phyloP scores from a whole-genome alignment of 2,329 filamentous ascomycete genomes.

The Lasiodiplodia sp. region DNA sequence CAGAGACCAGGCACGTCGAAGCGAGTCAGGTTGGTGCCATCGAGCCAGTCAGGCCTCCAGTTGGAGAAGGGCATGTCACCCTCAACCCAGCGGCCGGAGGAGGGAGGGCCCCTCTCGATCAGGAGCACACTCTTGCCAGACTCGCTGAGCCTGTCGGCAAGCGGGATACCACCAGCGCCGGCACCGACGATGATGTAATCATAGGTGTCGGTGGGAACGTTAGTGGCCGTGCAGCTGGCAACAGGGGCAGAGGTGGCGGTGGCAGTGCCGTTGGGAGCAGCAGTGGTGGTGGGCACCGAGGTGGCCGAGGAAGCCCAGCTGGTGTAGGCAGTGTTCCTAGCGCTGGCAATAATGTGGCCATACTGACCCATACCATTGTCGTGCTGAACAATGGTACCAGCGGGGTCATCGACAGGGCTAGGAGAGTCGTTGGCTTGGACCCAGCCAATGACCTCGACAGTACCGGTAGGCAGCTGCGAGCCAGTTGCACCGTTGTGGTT shows the following conservation, averaged over 20 bases:
- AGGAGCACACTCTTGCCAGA: conserved; percentile 70
- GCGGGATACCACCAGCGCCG: conserved; percentile 68
- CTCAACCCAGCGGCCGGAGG: conserved; percentile 70
- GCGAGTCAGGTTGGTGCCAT: conserved; percentile 68
- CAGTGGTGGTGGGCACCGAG: conserved; percentile 53
- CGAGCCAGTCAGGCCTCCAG: conserved; percentile 59
- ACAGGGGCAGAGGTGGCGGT: conserved; percentile 41
- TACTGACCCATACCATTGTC: conserved; percentile 64
- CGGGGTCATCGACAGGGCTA: conserved; percentile 51
- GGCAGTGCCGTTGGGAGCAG: conserved; percentile 39
- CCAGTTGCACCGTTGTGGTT: conserved; percentile 51
- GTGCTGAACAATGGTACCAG: conserved; percentile 61
- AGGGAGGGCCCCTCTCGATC: conserved; percentile 58
- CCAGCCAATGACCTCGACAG: conserved; percentile 60
- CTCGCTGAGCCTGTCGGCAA: conserved; percentile 67
- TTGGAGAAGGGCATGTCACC: conserved; percentile 53
- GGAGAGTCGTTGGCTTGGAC: conserved; percentile 56
- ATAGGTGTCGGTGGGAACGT: conserved; percentile 55
- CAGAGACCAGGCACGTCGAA: conserved; percentile 76
- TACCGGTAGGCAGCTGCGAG: conserved; percentile 44
- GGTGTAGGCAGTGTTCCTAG: conserved; percentile 54
- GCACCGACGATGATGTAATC: conserved; percentile 71
- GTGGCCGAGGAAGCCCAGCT: conserved; percentile 45
- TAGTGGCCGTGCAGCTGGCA: conserved; percentile 45
- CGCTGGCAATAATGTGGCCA: conserved; percentile 53